Evolutionary conservation across 768 basidiomycete species (phyloP), one percentile per base, ranked within the genome.

Genomic region (Tylopilus sp.): DNA sequence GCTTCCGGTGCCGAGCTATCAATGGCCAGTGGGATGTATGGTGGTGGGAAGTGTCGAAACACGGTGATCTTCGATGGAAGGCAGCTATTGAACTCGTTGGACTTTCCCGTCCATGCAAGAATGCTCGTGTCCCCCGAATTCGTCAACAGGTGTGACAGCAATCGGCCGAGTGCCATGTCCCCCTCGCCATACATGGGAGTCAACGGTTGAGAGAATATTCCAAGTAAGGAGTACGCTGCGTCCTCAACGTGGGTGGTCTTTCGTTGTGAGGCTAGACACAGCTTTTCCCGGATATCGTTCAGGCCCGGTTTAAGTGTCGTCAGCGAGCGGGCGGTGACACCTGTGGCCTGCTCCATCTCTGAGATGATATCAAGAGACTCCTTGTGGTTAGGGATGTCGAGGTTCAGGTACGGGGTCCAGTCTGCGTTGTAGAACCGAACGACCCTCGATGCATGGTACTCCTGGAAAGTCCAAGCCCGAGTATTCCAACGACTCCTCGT

Each of bases 321-420:
- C 47, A 58, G 25, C 8, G 40, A 25, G 6, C 6, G 7, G 10
- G 44, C 23, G 0, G 48, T 39, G 13, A 57, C 17, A 1, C 36
- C n/a, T n/a, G 56, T 50, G 2, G 44, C 56, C 9, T 47, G 13
- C 30, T 57, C 53, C 48, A 57, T 50, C 48, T 55, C 56, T 6
- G 25, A 23, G 10, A 55, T 20, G 3, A 56, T 44, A 18, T 40
- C 28, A 4, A 17, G 38, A 0, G 51, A 50, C n/a, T 56, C 28
- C 21, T 55, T 55, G 31, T 55, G 47, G 10, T 56, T 49, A 13
- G 12, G 8, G 1, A 47, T 17, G 10, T 39, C 25, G 4, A 40
- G 18, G 7, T 22, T 6, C 26, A 28, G 6, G 35, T 35, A 35
- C n/a, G 35, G 35, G 6, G 11, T 35, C 35, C 35, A 35, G 35